These are phyloP conservation scores for Rubia peregrina DNA, from an alignment of 305 asterid species.

Conservation along the genomic window DNA sequence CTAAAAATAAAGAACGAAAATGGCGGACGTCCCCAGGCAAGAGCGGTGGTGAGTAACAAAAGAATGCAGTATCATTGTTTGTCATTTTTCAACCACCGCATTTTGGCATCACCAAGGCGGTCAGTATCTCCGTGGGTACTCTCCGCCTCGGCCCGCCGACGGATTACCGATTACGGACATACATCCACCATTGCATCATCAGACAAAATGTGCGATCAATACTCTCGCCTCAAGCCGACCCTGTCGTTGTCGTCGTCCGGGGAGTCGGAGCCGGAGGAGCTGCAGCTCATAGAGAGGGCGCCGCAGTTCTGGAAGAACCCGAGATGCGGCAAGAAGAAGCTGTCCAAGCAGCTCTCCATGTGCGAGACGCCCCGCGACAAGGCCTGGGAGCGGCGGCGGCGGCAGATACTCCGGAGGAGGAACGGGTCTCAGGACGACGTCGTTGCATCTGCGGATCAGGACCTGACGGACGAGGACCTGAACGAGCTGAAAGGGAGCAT, in stretches of 20 bases:
- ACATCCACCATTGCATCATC: background rate
- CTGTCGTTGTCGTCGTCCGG: constrained; percentile 21
- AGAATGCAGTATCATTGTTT: background rate
- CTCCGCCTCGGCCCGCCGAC: background rate
- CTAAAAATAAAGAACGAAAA: background rate
- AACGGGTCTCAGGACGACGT: constrained; percentile 7
- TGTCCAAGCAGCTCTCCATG: constrained; percentile 58
- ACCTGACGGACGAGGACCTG: constrained; percentile 69
- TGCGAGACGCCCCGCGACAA: constrained; percentile 56
- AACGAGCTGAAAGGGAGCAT: constrained; percentile 78
- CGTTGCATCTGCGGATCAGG: background rate
- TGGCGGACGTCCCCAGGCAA: background rate
- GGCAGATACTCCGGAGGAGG: constrained; percentile 40
- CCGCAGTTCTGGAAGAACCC: constrained; percentile 64
- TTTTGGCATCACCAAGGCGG: constrained; percentile 5
- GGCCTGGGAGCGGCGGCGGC: constrained; percentile 80
- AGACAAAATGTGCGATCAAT: constrained; percentile 9
- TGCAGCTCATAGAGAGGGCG: constrained; percentile 46
- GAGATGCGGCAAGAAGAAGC: constrained; percentile 24
- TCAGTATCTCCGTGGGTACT: background rate
- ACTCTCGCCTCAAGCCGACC: background rate
- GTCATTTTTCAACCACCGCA: background rate
- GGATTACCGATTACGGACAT: background rate
- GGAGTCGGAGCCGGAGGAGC: constrained; percentile 49
- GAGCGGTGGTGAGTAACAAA: background rate